A percentile compares a stretch with the other conserved stretches of the same genome.
These are phyloP conservation scores for Cardamine chenopodiifolia DNA, from an alignment of 345 rosid species.

Conservation along the genomic window DNA sequence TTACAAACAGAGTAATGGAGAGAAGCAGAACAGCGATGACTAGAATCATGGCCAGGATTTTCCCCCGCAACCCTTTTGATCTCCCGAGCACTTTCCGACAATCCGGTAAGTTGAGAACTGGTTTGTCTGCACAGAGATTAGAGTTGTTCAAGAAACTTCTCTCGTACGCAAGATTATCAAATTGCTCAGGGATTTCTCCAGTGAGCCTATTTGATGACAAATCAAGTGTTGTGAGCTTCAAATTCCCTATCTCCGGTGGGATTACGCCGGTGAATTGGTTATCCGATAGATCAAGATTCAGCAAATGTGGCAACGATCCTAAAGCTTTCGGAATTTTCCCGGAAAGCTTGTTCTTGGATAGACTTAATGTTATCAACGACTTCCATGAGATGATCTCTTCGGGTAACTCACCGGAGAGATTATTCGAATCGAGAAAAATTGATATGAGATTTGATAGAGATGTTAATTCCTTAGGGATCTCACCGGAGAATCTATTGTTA, in stretches of 20 bases:
- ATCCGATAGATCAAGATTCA: conserved; percentile 63
- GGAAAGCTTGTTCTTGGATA: conserved; percentile 67
- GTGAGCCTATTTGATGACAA: conserved; percentile 71
- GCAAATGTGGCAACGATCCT: conserved; percentile 60
- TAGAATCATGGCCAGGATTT: conserved; percentile 51
- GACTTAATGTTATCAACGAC: conserved; percentile 49
- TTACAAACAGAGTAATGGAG: conserved; percentile 36
- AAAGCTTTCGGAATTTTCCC: conserved; percentile 67
- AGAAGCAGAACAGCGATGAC: conserved; percentile 46
- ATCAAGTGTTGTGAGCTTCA: conserved; percentile 53
- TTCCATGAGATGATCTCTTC: conserved; percentile 66
- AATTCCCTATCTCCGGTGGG: conserved; percentile 57
- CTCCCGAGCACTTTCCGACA: conserved; percentile 42
- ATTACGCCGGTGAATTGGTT: conserved; percentile 73
- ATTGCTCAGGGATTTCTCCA: conserved; percentile 61
- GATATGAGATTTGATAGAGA: conserved; percentile 50
- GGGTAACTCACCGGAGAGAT: conserved; percentile 70
- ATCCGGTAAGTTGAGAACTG: conserved; percentile 57
- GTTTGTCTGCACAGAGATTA: conserved; percentile 58
- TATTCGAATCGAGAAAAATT: conserved; percentile 61
- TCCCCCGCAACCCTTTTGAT: conserved; percentile 52
- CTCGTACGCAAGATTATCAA: conserved; percentile 66
- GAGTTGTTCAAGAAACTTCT: conserved; percentile 72
- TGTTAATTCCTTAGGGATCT: conserved; percentile 62
- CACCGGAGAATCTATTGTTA: conserved; percentile 69